A percentile compares a stretch with the other conserved stretches of the same genome.
These are phyloP conservation scores for Spiraea crenata DNA, from an alignment of 331 rosid genomes.

Conservation along the genomic window DNA sequence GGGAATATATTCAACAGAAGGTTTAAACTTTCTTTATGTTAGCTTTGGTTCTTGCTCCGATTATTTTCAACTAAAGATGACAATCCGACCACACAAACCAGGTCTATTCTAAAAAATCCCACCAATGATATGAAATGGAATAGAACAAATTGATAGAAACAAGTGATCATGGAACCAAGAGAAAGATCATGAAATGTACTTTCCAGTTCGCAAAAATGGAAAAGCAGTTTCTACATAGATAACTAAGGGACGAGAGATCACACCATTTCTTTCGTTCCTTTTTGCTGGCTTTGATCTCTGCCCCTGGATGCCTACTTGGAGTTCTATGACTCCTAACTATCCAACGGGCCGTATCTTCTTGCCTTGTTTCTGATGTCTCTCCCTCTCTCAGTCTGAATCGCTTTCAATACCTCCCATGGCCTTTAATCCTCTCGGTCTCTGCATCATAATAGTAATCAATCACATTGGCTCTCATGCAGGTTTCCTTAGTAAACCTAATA, in stretches of 20 bases:
- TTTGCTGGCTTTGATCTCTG: constrained; percentile 12
- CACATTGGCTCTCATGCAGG: neutral
- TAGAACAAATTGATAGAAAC: neutral
- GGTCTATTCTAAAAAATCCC: too few relatives aligned
- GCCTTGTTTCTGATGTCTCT: neutral
- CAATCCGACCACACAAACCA: too few relatives aligned
- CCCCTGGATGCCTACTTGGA: constrained; percentile 7
- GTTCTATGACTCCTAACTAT: constrained; percentile 4
- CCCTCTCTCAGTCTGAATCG: constrained; percentile 44
- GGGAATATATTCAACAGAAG: neutral
- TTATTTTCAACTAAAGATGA: too few relatives aligned
- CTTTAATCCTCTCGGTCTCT: constrained; percentile 61
- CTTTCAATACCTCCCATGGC: constrained; percentile 63
- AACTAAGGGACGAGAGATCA: neutral
- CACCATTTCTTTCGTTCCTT: neutral
- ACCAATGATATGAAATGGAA: neutral
- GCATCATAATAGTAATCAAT: constrained; percentile 24
- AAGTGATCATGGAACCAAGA: neutral
- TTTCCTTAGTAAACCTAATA: neutral
- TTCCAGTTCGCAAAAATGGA: constrained; percentile 8
- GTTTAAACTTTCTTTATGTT: neutral
- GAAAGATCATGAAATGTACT: neutral
- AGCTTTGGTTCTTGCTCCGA: too few relatives aligned
- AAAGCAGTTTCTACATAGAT: neutral
- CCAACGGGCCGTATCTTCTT: neutral